Percentiles rank a stretch among this genome's conserved stretches.
Evolutionary conservation across 805 yeast genomes (phyloP).

Genomic region (Wickerhamiella vanderwaltii): DNA sequence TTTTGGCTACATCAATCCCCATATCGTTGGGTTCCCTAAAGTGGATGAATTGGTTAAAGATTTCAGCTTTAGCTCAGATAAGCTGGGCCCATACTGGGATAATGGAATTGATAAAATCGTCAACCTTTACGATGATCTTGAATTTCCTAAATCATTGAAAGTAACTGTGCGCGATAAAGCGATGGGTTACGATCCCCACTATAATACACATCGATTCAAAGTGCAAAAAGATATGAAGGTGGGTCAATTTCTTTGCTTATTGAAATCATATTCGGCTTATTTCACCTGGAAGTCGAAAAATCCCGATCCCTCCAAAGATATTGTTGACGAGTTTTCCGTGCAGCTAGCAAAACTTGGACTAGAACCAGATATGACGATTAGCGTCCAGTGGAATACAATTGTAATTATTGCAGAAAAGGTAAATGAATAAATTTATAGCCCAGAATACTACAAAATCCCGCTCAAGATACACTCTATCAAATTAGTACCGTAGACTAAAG

Average conservation of each 20-base stretch:
- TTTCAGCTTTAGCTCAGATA: slow-evolving; percentile 38
- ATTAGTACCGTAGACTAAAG: too few species aligned
- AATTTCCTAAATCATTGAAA: slow-evolving; percentile 35
- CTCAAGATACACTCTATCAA: too few species aligned
- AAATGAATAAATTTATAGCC: too few species aligned
- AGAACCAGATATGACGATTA: slow-evolving; percentile 34
- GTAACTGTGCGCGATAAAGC: slow-evolving; percentile 17
- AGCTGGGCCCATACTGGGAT: slow-evolving; percentile 58
- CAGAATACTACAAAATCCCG: too few species aligned
- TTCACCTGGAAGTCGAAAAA: slow-evolving; percentile 46
- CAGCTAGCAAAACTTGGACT: slow-evolving; percentile 38
- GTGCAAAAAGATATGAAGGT: slow-evolving; percentile 27
- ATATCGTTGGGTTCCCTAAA: slow-evolving; percentile 36
- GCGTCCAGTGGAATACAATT: slow-evolving; percentile 39
- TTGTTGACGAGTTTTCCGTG: slow-evolving; percentile 12
- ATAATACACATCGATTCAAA: slow-evolving; percentile 19
- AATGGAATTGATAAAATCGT: slow-evolving; percentile 62
- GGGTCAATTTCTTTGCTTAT: slow-evolving; percentile 38
- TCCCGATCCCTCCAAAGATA: slow-evolving; percentile 35
- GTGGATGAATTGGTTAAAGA: slow-evolving; percentile 43
- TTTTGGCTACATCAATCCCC: slow-evolving; percentile 74
- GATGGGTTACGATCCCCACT: not conserved
- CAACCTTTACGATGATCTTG: slow-evolving; percentile 34
- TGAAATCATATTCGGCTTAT: slow-evolving; percentile 58
- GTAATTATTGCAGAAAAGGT: slow-evolving; percentile 13